Percentiles rank a stretch among this genome's conserved stretches.
These are phyloP conservation scores for Colletotrichum shisoi DNA, from an alignment of 2,329 filamentous ascomycete species.

Conservation along the genomic window DNA sequence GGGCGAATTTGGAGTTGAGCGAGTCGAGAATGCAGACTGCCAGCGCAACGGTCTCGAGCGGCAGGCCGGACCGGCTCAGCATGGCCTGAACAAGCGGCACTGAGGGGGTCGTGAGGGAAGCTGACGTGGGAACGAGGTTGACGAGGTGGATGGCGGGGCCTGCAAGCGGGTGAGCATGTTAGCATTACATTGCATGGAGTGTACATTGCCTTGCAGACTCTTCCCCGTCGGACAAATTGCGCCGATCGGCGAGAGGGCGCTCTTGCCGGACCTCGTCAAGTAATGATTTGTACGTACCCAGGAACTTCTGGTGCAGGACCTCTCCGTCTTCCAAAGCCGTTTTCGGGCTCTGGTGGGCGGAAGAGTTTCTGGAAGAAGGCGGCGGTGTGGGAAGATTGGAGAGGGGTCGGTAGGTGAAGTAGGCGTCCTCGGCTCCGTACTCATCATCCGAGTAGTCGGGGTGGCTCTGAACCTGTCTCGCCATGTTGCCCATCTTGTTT, in stretches of 20 bases:
- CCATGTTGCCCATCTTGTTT: constrained; percentile 36
- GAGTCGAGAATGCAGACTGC: constrained; percentile 73
- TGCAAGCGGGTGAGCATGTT: constrained; percentile 46
- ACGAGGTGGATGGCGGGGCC: constrained; percentile 72
- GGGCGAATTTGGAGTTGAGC: constrained; percentile 68
- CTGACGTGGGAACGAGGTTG: constrained; percentile 70
- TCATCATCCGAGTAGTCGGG: constrained; percentile 52
- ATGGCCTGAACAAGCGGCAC: constrained; percentile 67
- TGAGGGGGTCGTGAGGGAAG: constrained; percentile 67
- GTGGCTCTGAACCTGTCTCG: constrained; percentile 35
- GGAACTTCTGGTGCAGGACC: constrained; percentile 50
- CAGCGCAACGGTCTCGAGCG: constrained; percentile 68
- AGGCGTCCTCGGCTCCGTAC: constrained; percentile 60
- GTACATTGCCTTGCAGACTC: constrained; percentile 41
- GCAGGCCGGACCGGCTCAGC: constrained; percentile 64
- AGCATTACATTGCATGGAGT: constrained; percentile 33
- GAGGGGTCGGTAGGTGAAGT: constrained; percentile 72
- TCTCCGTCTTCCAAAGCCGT: constrained; percentile 56
- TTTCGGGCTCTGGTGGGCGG: constrained; percentile 54
- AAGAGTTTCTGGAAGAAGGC: constrained; percentile 59
- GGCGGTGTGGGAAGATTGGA: constrained; percentile 74
- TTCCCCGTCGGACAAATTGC: constrained; percentile 23
- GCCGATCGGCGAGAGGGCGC: constrained; percentile 9
- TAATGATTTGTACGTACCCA: constrained; percentile 47
- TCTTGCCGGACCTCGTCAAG: constrained; percentile 16